phyloP scores from a whole-genome alignment of 2,329 filamentous ascomycete species.

The Arthrobotrys pseudoclavata region DNA sequence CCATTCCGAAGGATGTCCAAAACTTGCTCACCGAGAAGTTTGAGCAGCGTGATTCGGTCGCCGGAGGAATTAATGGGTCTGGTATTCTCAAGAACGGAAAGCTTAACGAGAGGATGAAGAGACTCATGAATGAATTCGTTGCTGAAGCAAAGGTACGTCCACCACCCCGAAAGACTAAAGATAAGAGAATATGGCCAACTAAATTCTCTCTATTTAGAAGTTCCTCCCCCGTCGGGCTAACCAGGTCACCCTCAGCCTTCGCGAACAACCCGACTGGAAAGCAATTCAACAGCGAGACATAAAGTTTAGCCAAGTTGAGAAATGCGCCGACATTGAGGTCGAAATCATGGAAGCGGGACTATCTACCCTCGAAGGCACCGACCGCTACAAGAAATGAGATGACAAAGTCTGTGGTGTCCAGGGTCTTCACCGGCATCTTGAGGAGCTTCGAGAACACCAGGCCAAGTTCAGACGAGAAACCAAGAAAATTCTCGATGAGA shows the following conservation, averaged over 20 bases:
- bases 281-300: conserved; percentile 7
- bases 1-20: conserved; percentile 14
- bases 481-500: conserved; percentile 5
- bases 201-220: neutral
- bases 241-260: neutral
- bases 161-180: neutral
- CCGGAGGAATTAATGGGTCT: neutral
- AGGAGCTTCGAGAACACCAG: neutral
- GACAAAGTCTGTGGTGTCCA: neutral
- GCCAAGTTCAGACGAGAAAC: conserved; percentile 14
- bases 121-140: neutral
- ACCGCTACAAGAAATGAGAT: neutral
- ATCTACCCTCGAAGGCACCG: neutral
- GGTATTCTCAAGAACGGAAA: neutral
- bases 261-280: conserved; percentile 6
- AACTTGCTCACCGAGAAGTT: neutral
- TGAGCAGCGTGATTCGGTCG: neutral
- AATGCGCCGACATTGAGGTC: conserved; percentile 19
- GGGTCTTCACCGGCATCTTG: conserved; percentile 3
- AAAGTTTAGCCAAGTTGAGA: conserved; percentile 13
- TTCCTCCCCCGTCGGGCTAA: neutral
- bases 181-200: neutral
- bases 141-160: neutral
- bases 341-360: neutral
- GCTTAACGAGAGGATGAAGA: conserved; percentile 2